Evolutionary conservation across 306 rosid species (phyloP), one percentile per base, ranked within the genome.

Genomic region (Sicyos baderoa): DNA sequence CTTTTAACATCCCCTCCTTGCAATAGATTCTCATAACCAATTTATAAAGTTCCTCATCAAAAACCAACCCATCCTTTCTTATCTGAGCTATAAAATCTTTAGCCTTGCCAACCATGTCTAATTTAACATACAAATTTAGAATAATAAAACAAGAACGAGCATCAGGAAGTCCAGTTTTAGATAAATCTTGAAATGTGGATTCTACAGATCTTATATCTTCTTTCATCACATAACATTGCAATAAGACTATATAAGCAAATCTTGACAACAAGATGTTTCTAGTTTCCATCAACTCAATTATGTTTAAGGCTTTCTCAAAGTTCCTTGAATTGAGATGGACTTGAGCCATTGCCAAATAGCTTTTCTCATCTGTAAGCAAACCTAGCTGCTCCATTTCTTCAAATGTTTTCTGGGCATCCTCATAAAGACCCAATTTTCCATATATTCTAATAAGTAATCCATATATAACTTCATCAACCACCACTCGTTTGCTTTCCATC

Each of bases 361-460:
- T 93, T 80, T 93, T 93, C 73, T 89, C 93, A 79, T 82, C 84
- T 62, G 85, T 88, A 58, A 93, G 96, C 62, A 86, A 71, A 70
- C 93, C 86, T 54, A 75, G 78, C 52, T 75, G 85, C 76, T 85
- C 80, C 79, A 82, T 85, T 86, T 89, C 92, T 74, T 79, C 80
- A 78, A 93, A 89, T 48, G 91, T 81, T 49, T 75, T 82, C 76
- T 72, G 88, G 52, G 98, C 98, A 73, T 93, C 96, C 73, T 86
- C 84, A 40, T 83, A 86, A 53, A 93, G 84, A 77, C 96, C 93
- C 73, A 93, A 86, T 74, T 83, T 93, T 71, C 98, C 98, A 73
- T 89, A 93, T 74, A 89, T 85, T 77, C 98, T 86, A 72, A 93
- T 86, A 45, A 93, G 95, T 83, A 89, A 82, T 75, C 98, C 98